These are phyloP conservation scores for Phoenix dactylifera DNA, from an alignment of 176 grass and related monocot species.

Conservation along the genomic window DNA sequence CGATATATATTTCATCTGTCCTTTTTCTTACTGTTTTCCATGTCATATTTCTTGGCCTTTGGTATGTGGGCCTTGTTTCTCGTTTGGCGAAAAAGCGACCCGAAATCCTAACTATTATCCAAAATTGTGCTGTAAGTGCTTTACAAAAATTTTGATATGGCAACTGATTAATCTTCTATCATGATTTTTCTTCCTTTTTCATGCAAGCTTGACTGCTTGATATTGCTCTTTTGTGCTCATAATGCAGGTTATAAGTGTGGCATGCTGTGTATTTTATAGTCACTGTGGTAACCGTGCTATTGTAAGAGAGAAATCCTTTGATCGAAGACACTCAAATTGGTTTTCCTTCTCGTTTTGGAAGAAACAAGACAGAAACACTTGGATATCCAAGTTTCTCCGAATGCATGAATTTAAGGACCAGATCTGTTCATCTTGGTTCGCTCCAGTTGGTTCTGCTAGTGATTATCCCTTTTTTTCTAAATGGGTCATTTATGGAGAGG, in stretches of 20 bases:
- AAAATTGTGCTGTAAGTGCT: constrained; percentile 84
- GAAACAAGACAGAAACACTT: constrained; percentile 68
- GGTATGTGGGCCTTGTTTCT: constrained; percentile 91
- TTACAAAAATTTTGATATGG: neutral
- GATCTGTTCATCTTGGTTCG: constrained; percentile 96
- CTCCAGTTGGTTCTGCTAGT: constrained; percentile 79
- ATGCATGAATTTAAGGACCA: constrained; percentile 97
- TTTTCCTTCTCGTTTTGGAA: constrained; percentile 77
- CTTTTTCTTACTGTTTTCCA: constrained; percentile 84
- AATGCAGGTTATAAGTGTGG: constrained; percentile 93
- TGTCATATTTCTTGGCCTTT: constrained; percentile 90
- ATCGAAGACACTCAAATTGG: constrained; percentile 72
- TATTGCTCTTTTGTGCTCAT: constrained; percentile 6
- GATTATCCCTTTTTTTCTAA: constrained; percentile 95
- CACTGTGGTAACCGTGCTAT: constrained; percentile 87
- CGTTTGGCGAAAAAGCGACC: constrained; percentile 76
- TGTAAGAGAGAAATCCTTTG: constrained; percentile 58
- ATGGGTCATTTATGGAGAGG: constrained; percentile 98
- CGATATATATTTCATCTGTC: constrained; percentile 79
- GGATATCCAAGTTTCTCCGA: constrained; percentile 48
- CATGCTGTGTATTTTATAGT: constrained; percentile 95
- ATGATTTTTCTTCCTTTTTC: neutral
- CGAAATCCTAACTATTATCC: constrained; percentile 82
- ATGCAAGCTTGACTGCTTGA: neutral
- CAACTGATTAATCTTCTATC: neutral